Base-by-base conservation (phyloP, 768 basidiomycete species). In the Hebeloma cylindrosporum region DNA sequence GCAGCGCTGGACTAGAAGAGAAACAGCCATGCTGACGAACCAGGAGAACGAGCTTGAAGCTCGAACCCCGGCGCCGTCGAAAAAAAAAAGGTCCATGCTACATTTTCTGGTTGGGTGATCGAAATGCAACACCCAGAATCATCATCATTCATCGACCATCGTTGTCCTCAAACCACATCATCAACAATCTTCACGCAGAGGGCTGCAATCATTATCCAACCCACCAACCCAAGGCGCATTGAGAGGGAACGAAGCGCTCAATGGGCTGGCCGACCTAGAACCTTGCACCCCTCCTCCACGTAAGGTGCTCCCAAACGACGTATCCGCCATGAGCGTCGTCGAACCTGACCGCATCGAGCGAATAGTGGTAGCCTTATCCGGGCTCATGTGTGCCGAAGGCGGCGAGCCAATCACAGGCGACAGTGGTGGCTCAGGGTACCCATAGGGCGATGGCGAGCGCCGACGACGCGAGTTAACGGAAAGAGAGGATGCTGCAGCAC, bases 171-270 rank as follows among this genome's bases (percentile, higher is more conserved):
- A n/a, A n/a, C n/a, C n/a, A n/a, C n/a, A n/a, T n/a, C n/a, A n/a
- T n/a, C n/a, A n/a, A 7, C 35, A 36, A 36, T 11, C 27, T 13
- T 34, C 22, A 56, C 11, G 43, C 48, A 39, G 62, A 53, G 8
- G 70, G 60, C 18, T 50, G 66, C 72, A 74, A 46, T 64, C 61
- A 28, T 61, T 59, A 46, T 68, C 65, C 37, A 74, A 57, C 7
- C 72, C 72, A 20, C 53, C 64, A 8, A 65, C 71, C 72, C 72
- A 74, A 2, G 72, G 72, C 8, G 66, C 65, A 46, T 43, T 49
- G 25, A 57, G 28, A 8, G 50, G 48, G 32, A 59, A 60, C 30
- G 59, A 62, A 7, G 65, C 53, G 28, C 62, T 61, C 48, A 59
- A 48, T 18, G 65, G 64, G 35, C 61, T 64, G 27, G 54, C 35